Evolutionary conservation across 1,284 basidiomycete species (phyloP).

Genomic region (Ustilago xerochloae): DNA sequence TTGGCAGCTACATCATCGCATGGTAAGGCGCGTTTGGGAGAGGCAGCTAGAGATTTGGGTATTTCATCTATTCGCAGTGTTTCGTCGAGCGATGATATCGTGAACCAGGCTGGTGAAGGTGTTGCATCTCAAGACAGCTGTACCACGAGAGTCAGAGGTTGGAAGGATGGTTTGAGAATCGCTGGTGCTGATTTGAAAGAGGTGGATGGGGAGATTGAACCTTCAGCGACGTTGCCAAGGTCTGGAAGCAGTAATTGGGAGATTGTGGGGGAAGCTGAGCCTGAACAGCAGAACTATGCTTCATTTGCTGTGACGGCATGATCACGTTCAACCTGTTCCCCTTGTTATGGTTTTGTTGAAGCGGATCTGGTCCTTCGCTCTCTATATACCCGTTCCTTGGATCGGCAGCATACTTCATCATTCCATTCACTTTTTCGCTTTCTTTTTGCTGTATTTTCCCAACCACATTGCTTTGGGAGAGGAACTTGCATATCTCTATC

Average conservation of each 20-base stretch:
- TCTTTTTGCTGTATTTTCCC: conserved; percentile 25
- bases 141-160: conserved; percentile 37
- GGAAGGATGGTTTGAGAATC: conserved; percentile 50
- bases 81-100: conserved; percentile 36
- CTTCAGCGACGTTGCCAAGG: conserved; percentile 11
- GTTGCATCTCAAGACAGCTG: conserved; percentile 6
- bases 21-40: conserved; percentile 32
- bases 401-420: neutral
- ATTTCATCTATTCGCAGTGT: conserved; percentile 44
- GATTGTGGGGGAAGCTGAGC: conserved; percentile 33
- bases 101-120: conserved; percentile 17
- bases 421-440: neutral
- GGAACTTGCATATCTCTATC: too few relatives aligned
- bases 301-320: conserved; percentile 31
- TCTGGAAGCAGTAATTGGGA: conserved; percentile 51
- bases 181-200: conserved; percentile 34
- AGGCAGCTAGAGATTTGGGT: conserved; percentile 34
- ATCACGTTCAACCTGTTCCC: neutral
- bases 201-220: neutral
- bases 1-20: conserved; percentile 34
- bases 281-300: conserved; percentile 10
- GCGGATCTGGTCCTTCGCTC: neutral
- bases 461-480: neutral
- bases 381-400: conserved; percentile 16
- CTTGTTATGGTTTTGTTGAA: neutral